Evolutionary conservation across 2,329 filamentous ascomycete species (phyloP).

Genomic region (Venturia aucupariae): DNA sequence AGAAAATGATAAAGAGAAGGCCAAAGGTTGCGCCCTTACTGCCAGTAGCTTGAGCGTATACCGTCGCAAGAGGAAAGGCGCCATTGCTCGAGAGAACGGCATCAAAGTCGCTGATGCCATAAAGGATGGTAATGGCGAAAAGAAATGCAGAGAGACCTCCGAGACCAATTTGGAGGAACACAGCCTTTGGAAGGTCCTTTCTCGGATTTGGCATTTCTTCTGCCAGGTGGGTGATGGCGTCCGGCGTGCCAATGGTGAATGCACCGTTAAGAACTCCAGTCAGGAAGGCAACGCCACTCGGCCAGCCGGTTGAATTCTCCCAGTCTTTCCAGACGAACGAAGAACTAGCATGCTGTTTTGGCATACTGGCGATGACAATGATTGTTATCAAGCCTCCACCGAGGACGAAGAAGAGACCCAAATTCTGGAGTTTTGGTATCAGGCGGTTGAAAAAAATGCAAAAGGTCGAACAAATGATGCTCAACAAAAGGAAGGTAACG

Average conservation of each 20-base stretch:
- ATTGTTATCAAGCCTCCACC: constrained; percentile 47
- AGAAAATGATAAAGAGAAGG: constrained; percentile 43
- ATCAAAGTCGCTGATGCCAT: constrained; percentile 13
- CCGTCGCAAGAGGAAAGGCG: constrained; percentile 55
- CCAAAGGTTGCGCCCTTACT: constrained; percentile 22
- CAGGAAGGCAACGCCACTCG: constrained; percentile 53
- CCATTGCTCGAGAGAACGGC: constrained; percentile 38
- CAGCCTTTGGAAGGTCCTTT: constrained; percentile 28
- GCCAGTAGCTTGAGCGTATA: constrained; percentile 47
- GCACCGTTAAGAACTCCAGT: constrained; percentile 61
- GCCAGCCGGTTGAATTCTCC: constrained; percentile 36
- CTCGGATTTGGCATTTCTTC: constrained; percentile 37
- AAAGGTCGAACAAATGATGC: constrained; percentile 36
- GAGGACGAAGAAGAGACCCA: constrained; percentile 46
- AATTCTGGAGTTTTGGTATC: constrained; percentile 44
- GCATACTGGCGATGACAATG: constrained; percentile 48
- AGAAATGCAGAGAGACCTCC: constrained; percentile 10
- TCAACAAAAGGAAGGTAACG: constrained; percentile 38
- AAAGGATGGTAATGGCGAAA: constrained; percentile 30
- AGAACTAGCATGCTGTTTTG: constrained; percentile 34
- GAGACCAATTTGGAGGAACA: constrained; percentile 1
- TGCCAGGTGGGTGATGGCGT: constrained; percentile 55
- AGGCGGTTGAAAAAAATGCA: constrained; percentile 47
- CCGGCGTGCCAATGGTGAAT: constrained; percentile 51
- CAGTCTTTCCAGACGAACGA: constrained; percentile 39